Evolutionary conservation across 208 protist species (phyloP), one percentile per base, ranked within the genome.

Genomic region (Crithidia sp.): DNA sequence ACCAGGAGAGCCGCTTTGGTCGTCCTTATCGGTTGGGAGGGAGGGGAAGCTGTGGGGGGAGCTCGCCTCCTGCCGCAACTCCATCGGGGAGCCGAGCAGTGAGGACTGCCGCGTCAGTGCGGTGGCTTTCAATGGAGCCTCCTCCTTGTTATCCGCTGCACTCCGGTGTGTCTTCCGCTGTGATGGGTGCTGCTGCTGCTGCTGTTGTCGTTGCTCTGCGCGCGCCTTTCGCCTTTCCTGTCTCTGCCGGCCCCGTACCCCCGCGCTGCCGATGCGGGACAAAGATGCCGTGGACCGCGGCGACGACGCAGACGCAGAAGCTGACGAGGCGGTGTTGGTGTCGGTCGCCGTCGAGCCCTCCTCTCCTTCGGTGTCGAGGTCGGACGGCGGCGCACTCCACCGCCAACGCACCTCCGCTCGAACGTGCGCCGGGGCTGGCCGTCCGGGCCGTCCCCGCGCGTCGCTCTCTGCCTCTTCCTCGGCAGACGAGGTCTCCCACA

Each of bases 401-500:
- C 83, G 83, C 83, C 83, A 87, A 13, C 83, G 83, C 68, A 57
- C 52, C 55, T 82, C 83, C 39, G 65, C 68, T 8, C 67, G 56
- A 16, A 84, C 14, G 16, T 60, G 40, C 17, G 40, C 47, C 5
- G 82, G 73, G 7, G 47, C 59, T 3, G 74, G 65, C 4, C 74
- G 59, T 9, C 59, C 66, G 3, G 68, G 63, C 16, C 70, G 71
- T 14, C 74, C 78, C 4, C 83, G 67, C 17, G 65, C 72, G 67
- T 57, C 79, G 50, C 44, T 57, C 56, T 85, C 79, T 8, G 57
- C 59, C 40, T 67, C 79, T 55, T 83, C 71, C 76, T 85, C 72
- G n/a, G 83, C 81, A 2, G 84, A 89, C 7, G 84, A 89, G 50
- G 79, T 84, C 65, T 89, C 84, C 84, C 80, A 86, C 45, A 89